Base-by-base conservation (phyloP, 495 filamentous ascomycete species). In the Penicillium dipodomyicola region DNA sequence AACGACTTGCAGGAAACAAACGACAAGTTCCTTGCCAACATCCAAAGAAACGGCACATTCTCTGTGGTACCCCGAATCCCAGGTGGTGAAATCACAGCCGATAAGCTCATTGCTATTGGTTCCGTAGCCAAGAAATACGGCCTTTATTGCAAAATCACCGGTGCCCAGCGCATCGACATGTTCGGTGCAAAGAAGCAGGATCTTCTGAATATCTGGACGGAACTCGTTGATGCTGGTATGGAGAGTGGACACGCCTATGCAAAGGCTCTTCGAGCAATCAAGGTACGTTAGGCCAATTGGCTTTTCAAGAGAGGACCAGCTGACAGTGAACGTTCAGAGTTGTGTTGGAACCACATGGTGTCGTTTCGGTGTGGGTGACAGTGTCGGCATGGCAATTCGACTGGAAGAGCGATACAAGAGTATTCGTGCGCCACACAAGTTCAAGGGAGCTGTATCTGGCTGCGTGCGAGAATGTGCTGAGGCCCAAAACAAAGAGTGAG, bases 301-400 rank as follows among this genome's bases (percentile, higher is more conserved):
- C 5, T 14, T 39, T 40, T 8, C 11, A 19, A 15, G 20, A 2
- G 11, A 19, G 3, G 5, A 12, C 19, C n/a, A 3, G 27, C 50
- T 57, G 17, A 57, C 42, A 39, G 5, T 10, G 23, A 17, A 39
- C 41, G 19, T 9, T 9, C 37, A 80, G 82, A 90, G 87, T 62
- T 97, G 93, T 64, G 93, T 97, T 4, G 93, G 93, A 27, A 94
- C 89, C 2, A 95, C 90, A 2, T 97, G 93, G 93, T 97, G 93
- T 64, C 80, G 93, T 6, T 97, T 90, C 61, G 93, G 93, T 57
- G 86, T 96, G 55, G 91, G 91, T 39, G 93, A 97, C 74, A 94
- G 89, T 73, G 93, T 97, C n/a, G 93, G 93, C 23, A 92, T 97
- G 89, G 93, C 92, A 1, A 87, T 97, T 22, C 82, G 92, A 2